Evolutionary conservation across 352 stramenopile species (phyloP).

Genomic region (Globisporangium parvum): DNA sequence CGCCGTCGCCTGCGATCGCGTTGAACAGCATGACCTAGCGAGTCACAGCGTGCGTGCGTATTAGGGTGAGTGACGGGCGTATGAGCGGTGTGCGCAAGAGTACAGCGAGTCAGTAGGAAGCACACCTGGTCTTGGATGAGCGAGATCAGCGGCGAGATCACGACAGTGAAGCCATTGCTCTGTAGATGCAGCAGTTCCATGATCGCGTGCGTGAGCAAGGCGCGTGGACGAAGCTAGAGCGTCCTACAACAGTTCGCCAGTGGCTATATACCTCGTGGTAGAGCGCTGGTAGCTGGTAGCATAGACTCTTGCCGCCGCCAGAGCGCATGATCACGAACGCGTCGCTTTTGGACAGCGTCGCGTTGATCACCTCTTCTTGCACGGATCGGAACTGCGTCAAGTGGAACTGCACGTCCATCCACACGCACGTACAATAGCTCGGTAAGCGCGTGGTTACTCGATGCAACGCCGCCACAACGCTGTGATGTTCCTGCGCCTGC

Average conservation of each 20-base stretch:
- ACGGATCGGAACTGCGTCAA: slow-evolving; percentile 84
- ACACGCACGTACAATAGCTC: not conserved
- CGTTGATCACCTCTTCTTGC: slow-evolving; percentile 90
- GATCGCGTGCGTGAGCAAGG: not conserved
- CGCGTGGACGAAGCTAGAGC: not conserved
- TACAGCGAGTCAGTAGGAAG: not conserved
- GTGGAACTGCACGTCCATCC: slow-evolving; percentile 66
- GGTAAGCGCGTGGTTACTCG: too few relatives aligned
- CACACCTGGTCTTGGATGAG: slow-evolving; percentile 90
- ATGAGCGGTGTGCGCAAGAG: not conserved
- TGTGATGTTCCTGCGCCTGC: not conserved
- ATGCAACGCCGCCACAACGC: too few relatives aligned
- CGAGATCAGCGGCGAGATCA: slow-evolving; percentile 90
- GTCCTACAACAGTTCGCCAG: not conserved
- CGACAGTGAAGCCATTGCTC: slow-evolving; percentile 76
- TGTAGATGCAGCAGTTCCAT: slow-evolving; percentile 3
- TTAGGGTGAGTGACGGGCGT: not conserved
- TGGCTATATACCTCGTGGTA: slow-evolving; percentile 36
- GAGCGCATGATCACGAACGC: slow-evolving; percentile 93
- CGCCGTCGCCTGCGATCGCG: slow-evolving; percentile 46
- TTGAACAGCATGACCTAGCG: slow-evolving; percentile 65
- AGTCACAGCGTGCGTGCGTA: not conserved
- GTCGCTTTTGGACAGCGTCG: slow-evolving; percentile 83
- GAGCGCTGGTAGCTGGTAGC: slow-evolving; percentile 87
- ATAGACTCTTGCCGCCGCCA: slow-evolving; percentile 82